Evolutionary conservation across 345 rosid species (phyloP), one percentile per base, ranked within the genome.

Genomic region (Kernera saxatilis): DNA sequence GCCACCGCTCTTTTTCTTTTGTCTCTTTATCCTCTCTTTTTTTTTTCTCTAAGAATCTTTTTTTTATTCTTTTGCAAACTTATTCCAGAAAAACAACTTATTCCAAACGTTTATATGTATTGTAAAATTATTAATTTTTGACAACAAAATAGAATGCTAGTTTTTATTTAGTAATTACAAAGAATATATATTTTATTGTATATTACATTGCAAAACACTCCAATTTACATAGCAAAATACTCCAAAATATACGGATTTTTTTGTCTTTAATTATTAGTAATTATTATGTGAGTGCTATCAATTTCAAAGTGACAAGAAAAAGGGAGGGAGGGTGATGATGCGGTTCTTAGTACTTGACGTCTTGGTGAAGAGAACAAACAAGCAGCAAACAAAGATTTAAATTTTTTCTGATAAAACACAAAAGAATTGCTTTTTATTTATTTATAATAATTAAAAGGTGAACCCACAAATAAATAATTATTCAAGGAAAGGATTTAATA

Each of bases 1-100:
- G 81, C 80, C 70, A 45, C 69, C 75, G 65, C 82, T 61, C 68
- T 58, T 58, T 59, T 14, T 58, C 41, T 49, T 30, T 72, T 40
- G 30, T 70, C 43, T 37, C 48, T 65, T 35, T 61, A 19, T 27
- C 8, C 1, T n/a, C 19, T 3, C 8, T 13, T 23, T 7, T 29
- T 5, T 15, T 18, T 1, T 40, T 22, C 2, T 5, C 30, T 0
- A 9, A 3, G 17, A 14, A 23, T 10, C 8, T 10, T 14, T 63
- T 18, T 4, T 5, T 45, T 5, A 29, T 6, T 30, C 1, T 23
- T 50, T 51, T 64, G 12, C 17, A 1, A 29, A 29, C 37, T 33
- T 33, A 0, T 8, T 33, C 37, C 12, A 33, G 1, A 33, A 8
- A 33, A 33, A 33, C 2, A 14, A 12, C 5, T 8, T 10, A 53